Evolutionary conservation across 129 eudicot species (phyloP).

Genomic region (Chrysanthemum lavandulifolium): DNA sequence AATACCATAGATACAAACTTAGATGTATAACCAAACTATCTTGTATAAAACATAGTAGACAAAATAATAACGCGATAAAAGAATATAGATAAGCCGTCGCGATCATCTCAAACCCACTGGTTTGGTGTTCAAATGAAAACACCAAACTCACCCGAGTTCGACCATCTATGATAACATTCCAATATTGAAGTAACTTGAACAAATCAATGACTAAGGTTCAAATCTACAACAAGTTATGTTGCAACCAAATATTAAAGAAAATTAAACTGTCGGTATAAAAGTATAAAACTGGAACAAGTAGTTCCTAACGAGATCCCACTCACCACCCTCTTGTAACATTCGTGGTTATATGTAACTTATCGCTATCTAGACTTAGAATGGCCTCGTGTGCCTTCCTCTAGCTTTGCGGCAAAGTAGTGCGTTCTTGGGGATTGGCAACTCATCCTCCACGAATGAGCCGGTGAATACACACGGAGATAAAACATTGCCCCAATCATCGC

Average conservation of each 20-base stretch:
- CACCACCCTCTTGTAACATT: constrained; percentile 26
- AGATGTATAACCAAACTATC: too few relatives aligned
- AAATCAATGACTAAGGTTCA: constrained; percentile 20
- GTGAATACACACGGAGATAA: constrained; percentile 64
- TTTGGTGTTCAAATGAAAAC: too few relatives aligned
- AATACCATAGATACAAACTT: too few relatives aligned
- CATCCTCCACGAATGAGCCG: constrained; percentile 56
- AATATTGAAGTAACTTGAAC: constrained; percentile 2
- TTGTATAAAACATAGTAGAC: too few relatives aligned
- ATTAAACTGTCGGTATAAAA: constrained; percentile 1
- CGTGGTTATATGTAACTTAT: not conserved
- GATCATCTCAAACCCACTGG: too few relatives aligned
- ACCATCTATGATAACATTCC: too few relatives aligned
- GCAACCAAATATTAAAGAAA: not conserved
- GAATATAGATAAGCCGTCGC: too few relatives aligned
- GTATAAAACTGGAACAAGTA: too few relatives aligned
- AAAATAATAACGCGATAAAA: too few relatives aligned
- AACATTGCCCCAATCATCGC: constrained; percentile 75
- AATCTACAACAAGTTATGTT: constrained; percentile 22
- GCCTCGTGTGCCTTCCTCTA: constrained; percentile 38
- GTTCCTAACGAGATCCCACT: not conserved
- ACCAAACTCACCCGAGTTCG: too few relatives aligned
- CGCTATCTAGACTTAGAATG: constrained; percentile 20
- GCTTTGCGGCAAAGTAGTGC: constrained; percentile 38
- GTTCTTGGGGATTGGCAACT: constrained; percentile 41